A percentile compares a stretch with the other conserved stretches of the same genome.
These are phyloP conservation scores for Dalbergia cochinchinensis DNA, from an alignment of 306 rosid species.

Conservation along the genomic window DNA sequence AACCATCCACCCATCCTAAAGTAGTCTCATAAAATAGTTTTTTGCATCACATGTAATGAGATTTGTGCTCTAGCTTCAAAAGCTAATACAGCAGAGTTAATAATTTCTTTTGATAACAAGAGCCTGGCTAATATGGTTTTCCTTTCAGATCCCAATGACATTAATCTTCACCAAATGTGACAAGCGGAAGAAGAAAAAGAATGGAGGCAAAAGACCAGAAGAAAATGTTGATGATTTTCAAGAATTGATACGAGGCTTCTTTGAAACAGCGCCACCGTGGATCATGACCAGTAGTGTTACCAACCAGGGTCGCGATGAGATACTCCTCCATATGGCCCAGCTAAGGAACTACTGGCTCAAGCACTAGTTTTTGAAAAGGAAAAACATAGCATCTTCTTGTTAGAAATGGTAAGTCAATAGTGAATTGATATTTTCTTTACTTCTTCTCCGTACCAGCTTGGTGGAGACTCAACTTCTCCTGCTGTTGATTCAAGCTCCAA, in stretches of 20 bases:
- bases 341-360: constrained; percentile 97
- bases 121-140: constrained; percentile 19
- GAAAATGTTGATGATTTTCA: constrained; percentile 89
- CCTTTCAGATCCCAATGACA: constrained; percentile 93
- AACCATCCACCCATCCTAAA: not conserved
- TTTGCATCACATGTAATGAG: not conserved
- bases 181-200: constrained; percentile 93
- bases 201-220: constrained; percentile 91
- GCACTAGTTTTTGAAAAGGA: constrained; percentile 55
- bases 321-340: constrained; percentile 93
- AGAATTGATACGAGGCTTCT: constrained; percentile 79
- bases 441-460: not conserved
- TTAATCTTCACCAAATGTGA: constrained; percentile 95
- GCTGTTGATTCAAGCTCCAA: constrained; percentile 11
- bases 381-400: constrained; percentile 13
- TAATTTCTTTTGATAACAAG: constrained; percentile 5
- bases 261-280: constrained; percentile 89
- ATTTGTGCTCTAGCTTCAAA: not conserved
- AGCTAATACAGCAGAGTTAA: not conserved
- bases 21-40: constrained; percentile 18
- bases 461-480: constrained; percentile 10
- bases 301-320: constrained; percentile 94
- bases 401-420: constrained; percentile 10
- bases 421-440: constrained; percentile 8
- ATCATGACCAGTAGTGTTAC: constrained; percentile 98